These are phyloP conservation scores for Mortierella hygrophila DNA, from an alignment of 192 early-diverging fungal species.

Conservation along the genomic window DNA sequence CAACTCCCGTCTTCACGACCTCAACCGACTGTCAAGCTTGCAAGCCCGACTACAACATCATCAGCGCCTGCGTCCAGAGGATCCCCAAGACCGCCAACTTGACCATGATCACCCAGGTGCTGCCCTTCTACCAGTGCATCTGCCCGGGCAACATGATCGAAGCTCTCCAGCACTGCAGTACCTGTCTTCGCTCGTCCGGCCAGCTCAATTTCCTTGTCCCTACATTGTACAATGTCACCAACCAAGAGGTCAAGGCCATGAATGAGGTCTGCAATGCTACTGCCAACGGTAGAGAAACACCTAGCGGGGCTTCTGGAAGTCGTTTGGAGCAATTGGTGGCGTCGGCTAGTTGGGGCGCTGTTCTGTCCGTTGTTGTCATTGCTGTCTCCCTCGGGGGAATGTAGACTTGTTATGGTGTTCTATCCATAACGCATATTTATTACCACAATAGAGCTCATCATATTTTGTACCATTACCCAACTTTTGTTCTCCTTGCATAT, in stretches of 20 bases:
- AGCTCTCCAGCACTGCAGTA: conserved; percentile 29
- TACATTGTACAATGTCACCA: conserved; percentile 31
- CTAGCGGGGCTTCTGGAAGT: conserved; percentile 2
- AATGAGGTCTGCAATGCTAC: conserved; percentile 34
- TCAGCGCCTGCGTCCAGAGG: conserved; percentile 18
- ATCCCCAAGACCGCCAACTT: conserved; percentile 30
- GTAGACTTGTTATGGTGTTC: not conserved
- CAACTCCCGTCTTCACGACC: conserved; percentile 32
- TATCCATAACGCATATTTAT: not conserved
- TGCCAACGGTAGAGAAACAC: conserved; percentile 18
- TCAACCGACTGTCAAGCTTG: conserved; percentile 25
- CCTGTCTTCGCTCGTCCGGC: conserved; percentile 35
- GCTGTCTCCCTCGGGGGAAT: not conserved
- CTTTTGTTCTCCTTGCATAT: not conserved
- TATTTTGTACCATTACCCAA: not conserved
- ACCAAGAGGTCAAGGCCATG: conserved; percentile 31
- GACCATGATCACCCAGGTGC: conserved; percentile 38
- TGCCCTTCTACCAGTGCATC: conserved; percentile 46
- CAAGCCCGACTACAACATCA: conserved; percentile 1
- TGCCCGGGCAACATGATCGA: conserved; percentile 23
- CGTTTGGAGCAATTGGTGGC: conserved; percentile 7
- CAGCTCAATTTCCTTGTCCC: conserved; percentile 22
- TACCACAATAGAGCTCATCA: not conserved
- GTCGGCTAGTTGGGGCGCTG: conserved; percentile 13
- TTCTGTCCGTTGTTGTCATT: conserved; percentile 4